These are phyloP conservation scores for Boletus tylopilopsis DNA, from an alignment of 768 basidiomycete species.

Conservation along the genomic window DNA sequence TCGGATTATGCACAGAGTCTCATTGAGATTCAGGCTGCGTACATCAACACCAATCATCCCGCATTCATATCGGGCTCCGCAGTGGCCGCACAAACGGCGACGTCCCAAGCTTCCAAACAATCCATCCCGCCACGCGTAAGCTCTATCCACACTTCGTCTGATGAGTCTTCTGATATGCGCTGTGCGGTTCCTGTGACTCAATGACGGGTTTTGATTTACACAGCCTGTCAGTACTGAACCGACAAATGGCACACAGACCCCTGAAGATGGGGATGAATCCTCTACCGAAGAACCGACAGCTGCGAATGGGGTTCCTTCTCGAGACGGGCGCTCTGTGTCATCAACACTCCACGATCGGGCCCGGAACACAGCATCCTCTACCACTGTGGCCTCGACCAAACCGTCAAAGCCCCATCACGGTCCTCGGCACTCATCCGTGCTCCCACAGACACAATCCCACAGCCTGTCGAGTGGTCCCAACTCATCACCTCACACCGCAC, in stretches of 20 bases:
- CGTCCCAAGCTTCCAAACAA: slow-evolving; percentile 39
- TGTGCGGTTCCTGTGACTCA: slow-evolving; percentile 14
- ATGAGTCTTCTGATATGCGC: slow-evolving; percentile 4
- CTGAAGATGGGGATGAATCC: slow-evolving; percentile 64
- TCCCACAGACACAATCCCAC: slow-evolving; percentile 31
- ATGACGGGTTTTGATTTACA: slow-evolving; percentile 2
- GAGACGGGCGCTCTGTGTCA: slow-evolving; percentile 68
- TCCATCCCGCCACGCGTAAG: slow-evolving; percentile 53
- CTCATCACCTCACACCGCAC: slow-evolving; percentile 52
- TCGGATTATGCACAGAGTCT: slow-evolving; percentile 95
- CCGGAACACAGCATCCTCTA: slow-evolving; percentile 41
- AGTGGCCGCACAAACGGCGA: slow-evolving; percentile 49
- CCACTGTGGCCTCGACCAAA: slow-evolving; percentile 26
- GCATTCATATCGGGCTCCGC: slow-evolving; percentile 84
- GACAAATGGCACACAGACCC: slow-evolving; percentile 46
- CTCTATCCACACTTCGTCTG: slow-evolving; percentile 6
- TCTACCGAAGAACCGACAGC: slow-evolving; percentile 53
- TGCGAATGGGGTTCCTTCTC: slow-evolving; percentile 51
- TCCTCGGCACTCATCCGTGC: slow-evolving; percentile 33
- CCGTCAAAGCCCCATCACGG: slow-evolving; percentile 28
- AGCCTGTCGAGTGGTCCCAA: slow-evolving; percentile 32
- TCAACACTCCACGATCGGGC: slow-evolving; percentile 74
- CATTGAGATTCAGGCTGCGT: slow-evolving; percentile 96
- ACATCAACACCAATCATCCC: slow-evolving; percentile 99
- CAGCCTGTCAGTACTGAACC: slow-evolving; percentile 67